Percentiles rank a stretch among this genome's conserved stretches.
phyloP scores from a whole-genome alignment of 2,329 filamentous ascomycete genomes.

The Xylariaceae sp. region DNA sequence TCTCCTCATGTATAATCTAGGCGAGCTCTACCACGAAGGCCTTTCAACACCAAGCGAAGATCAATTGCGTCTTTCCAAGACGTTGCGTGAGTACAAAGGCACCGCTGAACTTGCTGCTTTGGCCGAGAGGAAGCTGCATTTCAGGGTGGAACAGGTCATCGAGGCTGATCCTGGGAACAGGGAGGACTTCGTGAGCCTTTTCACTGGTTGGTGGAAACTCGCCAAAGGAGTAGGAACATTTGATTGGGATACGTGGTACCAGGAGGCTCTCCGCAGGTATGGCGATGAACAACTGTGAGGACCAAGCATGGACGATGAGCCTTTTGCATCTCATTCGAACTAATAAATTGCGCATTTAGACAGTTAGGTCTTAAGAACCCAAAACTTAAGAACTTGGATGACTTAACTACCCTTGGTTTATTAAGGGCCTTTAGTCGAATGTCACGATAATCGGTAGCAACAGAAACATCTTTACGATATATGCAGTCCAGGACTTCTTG shows the following conservation, averaged over 20 bases:
- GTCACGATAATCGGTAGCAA: no score
- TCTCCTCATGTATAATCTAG: constrained; percentile 13
- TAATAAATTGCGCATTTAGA: no score
- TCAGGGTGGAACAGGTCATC: constrained; percentile 14
- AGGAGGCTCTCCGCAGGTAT: constrained; percentile 14
- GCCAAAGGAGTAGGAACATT: constrained; percentile 9
- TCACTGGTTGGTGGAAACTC: constrained; percentile 13
- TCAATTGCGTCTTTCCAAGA: constrained; percentile 13
- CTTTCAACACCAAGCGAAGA: constrained; percentile 15
- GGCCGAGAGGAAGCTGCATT: constrained; percentile 15
- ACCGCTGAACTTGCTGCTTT: constrained; percentile 10
- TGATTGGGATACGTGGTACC: constrained; percentile 13
- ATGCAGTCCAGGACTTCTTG: no score
- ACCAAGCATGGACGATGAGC: no score
- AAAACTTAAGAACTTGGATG: no score
- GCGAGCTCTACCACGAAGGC: constrained; percentile 9
- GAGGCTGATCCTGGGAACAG: constrained; percentile 11
- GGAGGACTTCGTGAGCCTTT: constrained; percentile 5
- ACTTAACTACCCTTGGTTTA: no score
- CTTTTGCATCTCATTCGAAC: no score
- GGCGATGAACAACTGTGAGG: constrained; percentile 10
- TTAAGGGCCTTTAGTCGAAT: no score
- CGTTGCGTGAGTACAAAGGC: constrained; percentile 9
- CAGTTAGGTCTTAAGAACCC: no score
- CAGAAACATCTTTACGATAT: no score